Percentiles rank a stretch among this genome's conserved stretches.
Evolutionary conservation across 192 early-diverging fungal genomes (phyloP).

Genomic region (Umbelopsis isabellina): DNA sequence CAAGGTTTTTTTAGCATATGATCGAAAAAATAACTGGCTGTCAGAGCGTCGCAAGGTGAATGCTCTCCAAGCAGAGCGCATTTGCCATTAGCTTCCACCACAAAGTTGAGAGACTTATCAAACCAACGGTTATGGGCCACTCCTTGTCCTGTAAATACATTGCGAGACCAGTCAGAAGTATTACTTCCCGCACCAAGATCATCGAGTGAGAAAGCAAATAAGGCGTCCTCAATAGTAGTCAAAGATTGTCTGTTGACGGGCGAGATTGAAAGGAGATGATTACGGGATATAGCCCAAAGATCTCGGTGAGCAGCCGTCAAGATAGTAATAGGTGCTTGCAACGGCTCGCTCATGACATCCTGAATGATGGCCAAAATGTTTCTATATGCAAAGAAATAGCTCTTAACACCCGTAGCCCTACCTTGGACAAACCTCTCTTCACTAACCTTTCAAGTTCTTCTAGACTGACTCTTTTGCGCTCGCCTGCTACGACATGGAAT

Average conservation of each 20-base stretch:
- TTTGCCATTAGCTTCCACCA: conserved; percentile 79
- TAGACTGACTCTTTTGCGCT: conserved; percentile 54
- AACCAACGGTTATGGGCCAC: conserved; percentile 94
- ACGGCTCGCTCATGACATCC: conserved; percentile 46
- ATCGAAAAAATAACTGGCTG: conserved; percentile 30
- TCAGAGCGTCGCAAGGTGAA: conserved; percentile 33
- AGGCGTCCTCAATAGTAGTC: conserved; percentile 65
- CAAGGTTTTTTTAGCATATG: conserved; percentile 27
- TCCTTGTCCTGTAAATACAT: conserved; percentile 49
- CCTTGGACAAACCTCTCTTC: neutral
- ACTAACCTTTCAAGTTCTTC: conserved; percentile 73
- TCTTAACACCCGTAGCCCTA: too few species aligned
- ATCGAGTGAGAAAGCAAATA: conserved; percentile 81
- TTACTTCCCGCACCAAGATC: conserved; percentile 52
- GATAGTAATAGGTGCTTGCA: conserved; percentile 63
- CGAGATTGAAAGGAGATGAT: conserved; percentile 62
- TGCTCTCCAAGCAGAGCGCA: conserved; percentile 63
- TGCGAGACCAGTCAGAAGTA: conserved; percentile 42
- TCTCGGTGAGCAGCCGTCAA: conserved; percentile 84
- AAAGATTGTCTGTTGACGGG: conserved; percentile 65
- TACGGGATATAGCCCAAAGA: conserved; percentile 74
- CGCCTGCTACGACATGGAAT: conserved; percentile 53
- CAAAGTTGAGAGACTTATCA: conserved; percentile 92
- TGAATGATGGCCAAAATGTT: conserved; percentile 63
- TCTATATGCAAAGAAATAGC: conserved; percentile 37